Base-by-base conservation (phyloP, 768 basidiomycete genomes). In the Lentinula sp. region DNA sequence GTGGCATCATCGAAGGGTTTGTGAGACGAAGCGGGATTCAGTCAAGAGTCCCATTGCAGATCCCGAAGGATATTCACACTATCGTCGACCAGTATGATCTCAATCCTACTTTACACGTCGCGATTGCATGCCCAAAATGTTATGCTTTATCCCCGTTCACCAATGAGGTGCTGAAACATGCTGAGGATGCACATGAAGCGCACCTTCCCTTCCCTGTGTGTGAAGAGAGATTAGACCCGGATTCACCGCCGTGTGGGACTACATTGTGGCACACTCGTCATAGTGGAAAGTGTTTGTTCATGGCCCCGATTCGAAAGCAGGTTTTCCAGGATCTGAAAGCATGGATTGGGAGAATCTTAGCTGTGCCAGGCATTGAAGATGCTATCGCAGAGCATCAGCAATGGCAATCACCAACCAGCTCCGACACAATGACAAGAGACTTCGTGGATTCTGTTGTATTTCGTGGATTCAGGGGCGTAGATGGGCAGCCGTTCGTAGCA, bases 401-500 rank as follows among this genome's bases (percentile, higher is more conserved):
- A 10, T 23, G 23, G 1, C 23, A 23, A 23, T 23, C 23, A 23
- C 23, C 23, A 23, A 23, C 23, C 1, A 23, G 23, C 23, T 23
- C 23, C 23, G 3, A 23, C 23, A 23, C 23, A 23, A 23, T 23
- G 23, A 23, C 23, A 23, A 23, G 23, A 23, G 56, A 57, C 35
- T 42, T 59, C 15, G 20, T 45, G 20, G 46, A 59, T 59, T 59
- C 57, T n/a, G 6, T n/a, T 7, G 13, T 48, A 1, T 33, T 59
- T 39, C 63, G 60, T 50, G 46, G 62, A 23, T 63, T 62, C 45
- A 50, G 52, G 41, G 65, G 63, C 13, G 12, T 32, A 5, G 63
- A 68, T 52, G 65, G 65, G 4, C 57, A 54, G n/a, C 67, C 61
- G 13, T 68, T 65, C 42, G 46, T 65, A 2, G 57, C 62, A 5